Base-by-base conservation (phyloP, 306 rosid genomes). In the Pueraria montana region DNA sequence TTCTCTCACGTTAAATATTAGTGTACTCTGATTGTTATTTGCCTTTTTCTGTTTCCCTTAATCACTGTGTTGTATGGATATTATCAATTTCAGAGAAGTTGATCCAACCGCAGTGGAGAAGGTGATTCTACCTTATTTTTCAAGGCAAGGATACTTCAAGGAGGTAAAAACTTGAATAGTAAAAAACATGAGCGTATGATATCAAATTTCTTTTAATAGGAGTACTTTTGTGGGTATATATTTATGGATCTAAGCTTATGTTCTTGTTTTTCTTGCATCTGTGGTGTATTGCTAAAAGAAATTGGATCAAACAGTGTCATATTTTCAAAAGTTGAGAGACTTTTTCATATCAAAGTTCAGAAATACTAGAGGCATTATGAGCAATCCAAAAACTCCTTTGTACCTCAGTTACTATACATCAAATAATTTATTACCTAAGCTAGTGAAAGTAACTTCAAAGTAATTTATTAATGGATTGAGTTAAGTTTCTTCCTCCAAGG, bases 61-160 rank as follows among this genome's bases (percentile, higher is more conserved):
- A 38, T 68, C 26, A 81, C 66, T 14, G 48, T n/a, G n/a, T 14
- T 68, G 8, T 81, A 42, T 81, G 76, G 56, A 27, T 81, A 69
- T 65, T 82, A 32, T 46, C 45, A 69, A 61, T 89, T 85, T 75
- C 87, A 91, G 94, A 81, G 26, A 89, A 79, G 87, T 13, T 85
- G 74, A 80, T 74, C 8, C 84, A 90, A 81, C 91, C 92, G 43
- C 92, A 80, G 71, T 89, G 94, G 94, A 86, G 85, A 83, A 91
- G 92, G 85, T 91, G 89, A 89, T 76, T 80, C 65, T 83, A 52
- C 17, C 11, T 17, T 4, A 18, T 34, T 74, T 67, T 84, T 69
- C 79, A 55, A 83, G 62, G 63, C 82, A 66, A 32, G 32, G 78
- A 64, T 67, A 69, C 66, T 78, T 61, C 27, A 69, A 43, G 82